Evolutionary conservation across 2,329 filamentous ascomycete genomes (phyloP).

Genomic region (Hymenoscyphus repandus): DNA sequence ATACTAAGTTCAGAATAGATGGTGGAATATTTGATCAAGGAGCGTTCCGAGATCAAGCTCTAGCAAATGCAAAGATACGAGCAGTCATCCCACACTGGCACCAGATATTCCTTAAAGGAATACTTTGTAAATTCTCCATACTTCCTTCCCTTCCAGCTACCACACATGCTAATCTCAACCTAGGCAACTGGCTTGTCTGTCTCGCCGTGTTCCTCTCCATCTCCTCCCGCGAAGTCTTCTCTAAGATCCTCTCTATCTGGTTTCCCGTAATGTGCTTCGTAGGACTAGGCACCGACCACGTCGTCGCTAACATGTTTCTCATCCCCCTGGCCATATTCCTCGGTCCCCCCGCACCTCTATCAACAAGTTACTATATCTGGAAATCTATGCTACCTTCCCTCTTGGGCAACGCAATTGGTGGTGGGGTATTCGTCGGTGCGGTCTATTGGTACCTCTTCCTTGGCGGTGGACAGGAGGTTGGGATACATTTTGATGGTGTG

Average conservation of each 20-base stretch:
- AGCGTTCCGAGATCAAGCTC: constrained; percentile 39
- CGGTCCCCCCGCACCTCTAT: constrained; percentile 35
- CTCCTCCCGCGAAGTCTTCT: constrained; percentile 44
- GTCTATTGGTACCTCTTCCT: constrained; percentile 46
- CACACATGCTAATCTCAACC: not conserved
- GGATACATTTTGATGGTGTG: constrained; percentile 23
- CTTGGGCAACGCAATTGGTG: constrained; percentile 50
- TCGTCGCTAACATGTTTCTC: constrained; percentile 53
- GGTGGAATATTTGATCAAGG: constrained; percentile 41
- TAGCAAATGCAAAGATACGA: constrained; percentile 44
- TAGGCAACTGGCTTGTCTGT: constrained; percentile 51
- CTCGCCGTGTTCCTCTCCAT: constrained; percentile 44
- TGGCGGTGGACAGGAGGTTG: constrained; percentile 21
- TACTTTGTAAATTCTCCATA: constrained; percentile 37
- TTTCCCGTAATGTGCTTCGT: constrained; percentile 52
- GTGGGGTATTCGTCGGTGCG: constrained; percentile 45
- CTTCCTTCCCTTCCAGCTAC: constrained; percentile 1
- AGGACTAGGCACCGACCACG: constrained; percentile 48
- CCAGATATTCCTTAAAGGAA: constrained; percentile 48
- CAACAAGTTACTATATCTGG: constrained; percentile 49
- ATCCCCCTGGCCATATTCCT: constrained; percentile 46
- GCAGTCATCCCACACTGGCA: constrained; percentile 44
- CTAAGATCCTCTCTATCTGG: constrained; percentile 52
- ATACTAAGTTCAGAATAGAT: constrained; percentile 28
- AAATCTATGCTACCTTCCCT: constrained; percentile 49